Evolutionary conservation across 306 rosid species (phyloP), one percentile per base, ranked within the genome.

Genomic region (Styphnolobium japonicum): DNA sequence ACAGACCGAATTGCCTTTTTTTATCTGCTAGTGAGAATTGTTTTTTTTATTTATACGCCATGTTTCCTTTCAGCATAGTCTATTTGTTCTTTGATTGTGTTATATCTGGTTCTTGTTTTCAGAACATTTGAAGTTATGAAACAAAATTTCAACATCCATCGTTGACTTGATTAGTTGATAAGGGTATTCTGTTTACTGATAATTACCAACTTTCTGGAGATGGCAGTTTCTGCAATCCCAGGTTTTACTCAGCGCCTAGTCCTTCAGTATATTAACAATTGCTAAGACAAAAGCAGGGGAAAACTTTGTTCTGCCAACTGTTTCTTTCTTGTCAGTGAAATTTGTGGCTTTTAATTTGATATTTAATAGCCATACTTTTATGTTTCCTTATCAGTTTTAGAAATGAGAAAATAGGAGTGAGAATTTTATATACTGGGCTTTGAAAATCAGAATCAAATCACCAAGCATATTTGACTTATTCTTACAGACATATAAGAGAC

Each of bases 1-100:
- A 95, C 85, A 82, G 82, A 85, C 84, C 85, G 33, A 66, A 36
- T 45, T 36, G 75, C 85, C 43, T 65, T 85, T 84, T 85, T 88
- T 72, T 75, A 79, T 88, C 78, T 67, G 66, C 85, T 83, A 82
- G 81, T 71, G 88, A 87, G 80, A 77, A n/a, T 83, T 85, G 49
- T 27, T 73, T 83, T 86, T 86, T 66, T 62, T 36, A 67, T 68
- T 76, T 9, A 9, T 23, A 7, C 40, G 42, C 31, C 10, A 21
- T 66, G 8, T 42, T 63, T 42, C 12, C 5, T 29, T 81, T 66
- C 10, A 61, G 71, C 42, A 3, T 69, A 22, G 43, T 29, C 4
- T 51, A 12, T 16, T 68, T 15, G 2, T 23, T 14, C 19, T 75
- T 73, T 22, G 9, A 27, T 22, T 36, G 22, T 65, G 75, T 43